Base-by-base conservation (phyloP, 2,329 filamentous ascomycete species). In the Monosporascus cannonballus region DNA sequence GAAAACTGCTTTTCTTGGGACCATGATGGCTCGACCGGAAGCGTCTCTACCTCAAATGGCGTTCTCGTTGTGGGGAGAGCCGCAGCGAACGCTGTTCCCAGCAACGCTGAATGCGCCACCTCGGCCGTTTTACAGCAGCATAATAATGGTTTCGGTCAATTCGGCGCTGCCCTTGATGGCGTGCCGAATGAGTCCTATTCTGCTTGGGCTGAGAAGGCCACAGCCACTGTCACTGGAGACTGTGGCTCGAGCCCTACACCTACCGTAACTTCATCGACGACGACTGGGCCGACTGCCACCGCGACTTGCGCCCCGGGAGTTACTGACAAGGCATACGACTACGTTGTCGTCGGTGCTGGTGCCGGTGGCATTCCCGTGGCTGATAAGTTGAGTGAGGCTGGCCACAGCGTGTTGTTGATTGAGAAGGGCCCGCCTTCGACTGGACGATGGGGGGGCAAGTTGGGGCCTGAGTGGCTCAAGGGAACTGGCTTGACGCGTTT, bases 401-500 rank as follows among this genome's bases (percentile, higher is more conserved):
- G 85, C 51, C 77, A 85, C 59, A 85, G 76, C 27, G 85, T 89
- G 11, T 72, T 89, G 7, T 73, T 89, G 17, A 73, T 84, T 42
- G 81, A 84, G 66, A 79, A 81, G 63, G 80, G 80, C 0, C 79
- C 81, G 14, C 73, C 78, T 48, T 87, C 84, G 2, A 79, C 85
- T 2, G 83, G 79, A 20, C 76, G 80, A 54, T 87, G 84, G 73
- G 80, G 83, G 39, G 84, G 85, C 22, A 78, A 71, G 50, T 76
- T 85, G 73, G 79, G 77, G 55, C 80, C 84, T 0, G 68, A 70
- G 20, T 68, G 65, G 65, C 76, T 85, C 20, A 70, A 78, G 39
- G 79, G 78, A 49, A 82, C 80, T 14, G 80, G 82, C 30, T 68
- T 89, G 22, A 88, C 85, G 3, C 83, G 85, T 48, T 88, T 89